A percentile compares a stretch with the other conserved stretches of the same genome.
Conservation (phyloP, 257 asterid species). For the Solanum clarkiae region DNA sequence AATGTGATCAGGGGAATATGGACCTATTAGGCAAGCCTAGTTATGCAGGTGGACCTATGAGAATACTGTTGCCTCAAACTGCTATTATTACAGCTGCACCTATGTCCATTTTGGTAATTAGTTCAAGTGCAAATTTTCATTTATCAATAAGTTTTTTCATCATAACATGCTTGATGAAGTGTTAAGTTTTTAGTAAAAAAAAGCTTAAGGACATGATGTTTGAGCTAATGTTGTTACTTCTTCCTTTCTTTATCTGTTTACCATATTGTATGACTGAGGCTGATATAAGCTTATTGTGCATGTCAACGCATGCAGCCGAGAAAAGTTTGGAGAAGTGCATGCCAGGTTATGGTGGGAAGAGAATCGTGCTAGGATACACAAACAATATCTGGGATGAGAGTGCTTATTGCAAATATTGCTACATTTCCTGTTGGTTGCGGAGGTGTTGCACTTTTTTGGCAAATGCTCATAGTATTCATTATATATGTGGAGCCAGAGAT, state of each 20-base stretch:
- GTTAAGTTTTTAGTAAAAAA: background rate
- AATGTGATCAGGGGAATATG: background rate
- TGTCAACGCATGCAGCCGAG: constrained; percentile 59
- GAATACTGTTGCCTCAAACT: background rate
- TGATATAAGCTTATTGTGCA: background rate
- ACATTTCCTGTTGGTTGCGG: background rate
- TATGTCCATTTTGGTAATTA: background rate
- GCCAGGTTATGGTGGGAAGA: constrained; percentile 95
- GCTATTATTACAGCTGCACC: background rate
- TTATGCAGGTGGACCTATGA: background rate
- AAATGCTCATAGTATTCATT: background rate
- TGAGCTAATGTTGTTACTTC: background rate
- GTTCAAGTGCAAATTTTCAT: background rate
- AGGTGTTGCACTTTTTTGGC: background rate
- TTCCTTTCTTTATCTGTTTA: background rate
- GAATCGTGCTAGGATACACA: constrained; percentile 73
- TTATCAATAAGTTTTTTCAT: background rate
- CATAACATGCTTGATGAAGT: background rate
- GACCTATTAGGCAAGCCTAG: background rate
- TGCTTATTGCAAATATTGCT: background rate
- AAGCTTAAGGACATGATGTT: background rate
- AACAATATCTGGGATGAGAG: constrained; percentile 48
- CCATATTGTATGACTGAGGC: background rate
- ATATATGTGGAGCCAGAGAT: background rate
- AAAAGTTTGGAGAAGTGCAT: constrained; percentile 72